Percentiles rank a stretch among this genome's conserved stretches.
Conservation (phyloP, 2,329 filamentous ascomycete genomes). For the Apiospora kogelbergensis region DNA sequence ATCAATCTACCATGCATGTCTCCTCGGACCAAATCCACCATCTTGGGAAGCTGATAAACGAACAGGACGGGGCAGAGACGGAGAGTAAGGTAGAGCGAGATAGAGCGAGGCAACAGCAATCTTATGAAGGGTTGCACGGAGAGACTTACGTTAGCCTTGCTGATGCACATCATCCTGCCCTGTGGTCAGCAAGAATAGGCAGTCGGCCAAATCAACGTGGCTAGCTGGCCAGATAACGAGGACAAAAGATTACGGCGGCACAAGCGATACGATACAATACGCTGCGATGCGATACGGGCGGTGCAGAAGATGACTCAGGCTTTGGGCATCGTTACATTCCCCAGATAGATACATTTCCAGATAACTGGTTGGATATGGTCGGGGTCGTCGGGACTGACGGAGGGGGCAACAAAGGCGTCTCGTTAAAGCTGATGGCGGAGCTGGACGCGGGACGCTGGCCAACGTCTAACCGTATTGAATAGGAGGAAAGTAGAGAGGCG, state of each 20-base stretch:
- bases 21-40: background rate
- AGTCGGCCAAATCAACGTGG: background rate
- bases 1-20: background rate
- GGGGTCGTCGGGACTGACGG: background rate
- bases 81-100: no score
- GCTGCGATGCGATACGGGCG: background rate
- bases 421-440: no score
- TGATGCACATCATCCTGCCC: background rate
- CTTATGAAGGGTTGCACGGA: slow-evolving; percentile 6
- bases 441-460: no score
- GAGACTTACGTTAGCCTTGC: background rate
- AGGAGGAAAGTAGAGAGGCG: background rate
- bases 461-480: background rate
- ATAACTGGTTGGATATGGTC: background rate
- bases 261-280: background rate
- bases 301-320: slow-evolving; percentile 2
- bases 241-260: background rate
- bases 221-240: background rate
- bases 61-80: background rate
- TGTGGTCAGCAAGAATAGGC: background rate
- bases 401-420: no score
- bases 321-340: background rate
- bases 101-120: background rate
- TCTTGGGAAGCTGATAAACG: background rate
- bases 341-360: background rate